Base-by-base conservation (phyloP, 306 rosid genomes). In the Herpetospermum pedunculosum region DNA sequence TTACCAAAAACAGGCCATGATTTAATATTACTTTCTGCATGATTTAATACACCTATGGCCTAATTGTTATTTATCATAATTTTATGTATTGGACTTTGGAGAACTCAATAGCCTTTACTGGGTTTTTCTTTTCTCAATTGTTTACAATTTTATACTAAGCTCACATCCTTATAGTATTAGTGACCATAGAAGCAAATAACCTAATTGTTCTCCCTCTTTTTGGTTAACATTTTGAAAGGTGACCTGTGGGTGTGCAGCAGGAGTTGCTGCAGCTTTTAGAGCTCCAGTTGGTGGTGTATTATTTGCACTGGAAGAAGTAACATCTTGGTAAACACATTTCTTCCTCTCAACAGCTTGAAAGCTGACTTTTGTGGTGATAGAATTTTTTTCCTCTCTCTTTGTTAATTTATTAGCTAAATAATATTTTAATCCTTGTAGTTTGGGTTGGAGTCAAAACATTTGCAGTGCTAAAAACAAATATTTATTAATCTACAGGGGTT, bases 231-330 rank as follows among this genome's bases (percentile, higher is more conserved):
- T 69, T 86, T 74, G 81, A 78, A 87, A 92, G 98, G 98, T 92
- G 71, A 94, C 98, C 70, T 94, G 98, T 86, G 98, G 98, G 41
- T 94, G 96, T 84, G 98, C 98, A 74, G 96, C 98, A 75, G 97
- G 98, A 79, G 96, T 94, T 62, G 96, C 97, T 71, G 98, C 98
- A 60, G 96, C 98, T 78, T 94, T 94, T 81, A 88, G 98, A 85
- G 98, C 98, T 81, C 98, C 98, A 1, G 96, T 94, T 69, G 98
- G 98, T 50, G 98, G 98, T 70, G 98, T 94, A 32, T 84, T 94
- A 82, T 94, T 94, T 88, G 98, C 98, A 50, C 71, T 94, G 84
- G 98, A 94, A 82, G 98, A 94, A 86, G 97, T 91, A 76, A 91
- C 98, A 54, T 94, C 98, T 57, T 94, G 98, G 98, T 94, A 87